These are phyloP conservation scores for Rhodotorula graminis DNA, from an alignment of 768 basidiomycete species.

Conservation along the genomic window DNA sequence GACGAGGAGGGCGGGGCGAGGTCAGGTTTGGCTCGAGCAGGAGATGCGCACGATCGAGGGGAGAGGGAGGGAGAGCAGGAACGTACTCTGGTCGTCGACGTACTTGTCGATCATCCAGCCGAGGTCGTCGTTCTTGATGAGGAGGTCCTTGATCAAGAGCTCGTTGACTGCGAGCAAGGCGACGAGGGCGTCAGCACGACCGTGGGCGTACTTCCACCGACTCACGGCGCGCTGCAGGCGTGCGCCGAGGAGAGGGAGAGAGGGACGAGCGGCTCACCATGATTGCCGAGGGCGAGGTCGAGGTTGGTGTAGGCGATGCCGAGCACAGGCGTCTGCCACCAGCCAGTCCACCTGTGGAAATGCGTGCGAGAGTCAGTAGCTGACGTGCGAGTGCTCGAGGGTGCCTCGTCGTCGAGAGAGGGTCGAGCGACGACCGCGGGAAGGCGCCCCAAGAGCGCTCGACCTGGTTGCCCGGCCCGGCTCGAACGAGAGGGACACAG, in stretches of 20 bases:
- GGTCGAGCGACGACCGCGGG: neutral
- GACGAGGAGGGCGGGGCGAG: neutral
- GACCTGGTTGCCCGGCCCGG: too few species aligned
- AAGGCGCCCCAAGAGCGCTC: too few species aligned
- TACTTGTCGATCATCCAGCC: constrained; percentile 29
- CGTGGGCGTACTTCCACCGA: too few species aligned
- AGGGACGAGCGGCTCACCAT: neutral
- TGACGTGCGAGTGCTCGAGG: accelerated
- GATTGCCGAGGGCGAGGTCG: constrained; percentile 21
- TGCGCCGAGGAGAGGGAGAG: neutral
- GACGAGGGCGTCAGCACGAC: too few species aligned
- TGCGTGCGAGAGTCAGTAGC: too few species aligned
- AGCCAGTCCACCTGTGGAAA: constrained; percentile 11
- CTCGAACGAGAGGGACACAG: too few species aligned
- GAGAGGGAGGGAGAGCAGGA: neutral
- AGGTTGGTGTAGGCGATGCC: constrained; percentile 25
- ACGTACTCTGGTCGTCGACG: constrained; percentile 32
- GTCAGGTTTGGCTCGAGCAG: neutral
- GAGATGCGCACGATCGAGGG: neutral
- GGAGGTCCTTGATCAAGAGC: constrained; percentile 20
- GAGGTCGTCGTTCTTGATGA: constrained; percentile 17
- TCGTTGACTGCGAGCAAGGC: constrained; percentile 9
- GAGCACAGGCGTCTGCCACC: constrained; percentile 27
- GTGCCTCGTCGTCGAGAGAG: neutral
- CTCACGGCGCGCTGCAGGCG: too few species aligned